Conservation (phyloP, 208 protist genomes). For the Leishmania amazonensis region DNA sequence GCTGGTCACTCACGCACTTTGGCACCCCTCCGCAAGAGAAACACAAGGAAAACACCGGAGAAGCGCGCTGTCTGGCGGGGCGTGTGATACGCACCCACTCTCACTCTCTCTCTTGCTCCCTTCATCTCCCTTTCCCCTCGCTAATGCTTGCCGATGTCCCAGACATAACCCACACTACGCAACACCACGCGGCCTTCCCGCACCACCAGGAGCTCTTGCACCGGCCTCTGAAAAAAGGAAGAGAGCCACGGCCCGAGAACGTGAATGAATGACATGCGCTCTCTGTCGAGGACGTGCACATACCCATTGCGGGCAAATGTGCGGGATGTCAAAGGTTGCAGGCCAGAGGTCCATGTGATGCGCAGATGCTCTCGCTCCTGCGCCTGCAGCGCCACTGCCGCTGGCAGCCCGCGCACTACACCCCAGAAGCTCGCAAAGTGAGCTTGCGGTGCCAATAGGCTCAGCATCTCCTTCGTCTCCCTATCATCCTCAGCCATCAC, state of each 20-base stretch:
- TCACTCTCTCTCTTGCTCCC: background rate
- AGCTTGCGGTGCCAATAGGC: conserved; percentile 41
- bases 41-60: conserved; percentile 3
- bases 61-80: background rate
- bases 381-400: conserved; percentile 47
- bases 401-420: conserved; percentile 57
- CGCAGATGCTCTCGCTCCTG: conserved; percentile 60
- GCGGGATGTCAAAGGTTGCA: conserved; percentile 60
- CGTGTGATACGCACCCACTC: background rate
- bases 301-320: conserved; percentile 77
- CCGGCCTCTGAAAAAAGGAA: conserved; percentile 56
- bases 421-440: conserved; percentile 86
- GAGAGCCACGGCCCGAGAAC: conserved; percentile 62
- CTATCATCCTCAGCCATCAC: conserved; percentile 76
- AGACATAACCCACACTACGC: conserved; percentile 74
- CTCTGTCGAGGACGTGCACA: conserved; percentile 60
- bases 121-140: background rate
- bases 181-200: conserved; percentile 69
- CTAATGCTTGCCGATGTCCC: conserved; percentile 60
- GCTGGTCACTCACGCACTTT: background rate
- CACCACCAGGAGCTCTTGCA: conserved; percentile 78
- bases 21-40: background rate
- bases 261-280: conserved; percentile 36
- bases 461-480: conserved; percentile 58
- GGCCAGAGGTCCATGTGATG: conserved; percentile 61